Conservation (phyloP, 2,329 filamentous ascomycete genomes). For the Monilinia laxa region DNA sequence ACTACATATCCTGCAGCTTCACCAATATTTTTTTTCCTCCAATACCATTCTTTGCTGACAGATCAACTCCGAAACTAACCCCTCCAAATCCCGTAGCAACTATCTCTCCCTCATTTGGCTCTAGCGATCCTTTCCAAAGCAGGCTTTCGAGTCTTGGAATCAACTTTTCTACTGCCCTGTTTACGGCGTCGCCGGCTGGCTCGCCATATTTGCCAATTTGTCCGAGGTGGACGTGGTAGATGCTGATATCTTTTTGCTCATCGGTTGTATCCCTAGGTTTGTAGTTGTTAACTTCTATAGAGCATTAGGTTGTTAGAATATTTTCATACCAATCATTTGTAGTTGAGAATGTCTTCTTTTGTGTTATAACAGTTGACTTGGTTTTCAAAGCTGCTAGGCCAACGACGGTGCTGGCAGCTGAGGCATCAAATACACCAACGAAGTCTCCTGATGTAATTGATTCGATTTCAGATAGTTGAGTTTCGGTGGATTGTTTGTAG, state of each 20-base stretch:
- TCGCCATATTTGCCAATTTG: constrained; percentile 30
- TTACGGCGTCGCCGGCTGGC: constrained; percentile 24
- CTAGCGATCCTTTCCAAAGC: constrained; percentile 3
- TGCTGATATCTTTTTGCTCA: constrained; percentile 25
- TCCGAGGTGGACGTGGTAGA: constrained; percentile 29
- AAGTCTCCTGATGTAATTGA: constrained; percentile 16
- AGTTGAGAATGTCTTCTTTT: constrained; percentile 20
- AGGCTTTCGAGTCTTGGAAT: constrained; percentile 17
- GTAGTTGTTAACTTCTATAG: not conserved
- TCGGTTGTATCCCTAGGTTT: constrained; percentile 28
- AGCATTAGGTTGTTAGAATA: not conserved
- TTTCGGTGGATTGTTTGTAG: constrained; percentile 30
- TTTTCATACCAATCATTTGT: constrained; percentile 18
- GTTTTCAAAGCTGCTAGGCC: constrained; percentile 4
- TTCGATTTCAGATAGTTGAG: constrained; percentile 5
- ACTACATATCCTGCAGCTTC: constrained; percentile 12
- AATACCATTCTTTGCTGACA: constrained; percentile 10
- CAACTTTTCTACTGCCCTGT: constrained; percentile 15
- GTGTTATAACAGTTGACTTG: not conserved
- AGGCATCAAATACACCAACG: constrained; percentile 15
- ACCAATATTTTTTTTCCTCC: constrained; percentile 19
- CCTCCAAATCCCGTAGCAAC: constrained; percentile 12
- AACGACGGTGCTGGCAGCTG: constrained; percentile 1
- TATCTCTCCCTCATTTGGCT: constrained; percentile 15
- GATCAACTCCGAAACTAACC: constrained; percentile 16